Base-by-base conservation (phyloP, 2,329 filamentous ascomycete species). In the Cercospora brassicicola region DNA sequence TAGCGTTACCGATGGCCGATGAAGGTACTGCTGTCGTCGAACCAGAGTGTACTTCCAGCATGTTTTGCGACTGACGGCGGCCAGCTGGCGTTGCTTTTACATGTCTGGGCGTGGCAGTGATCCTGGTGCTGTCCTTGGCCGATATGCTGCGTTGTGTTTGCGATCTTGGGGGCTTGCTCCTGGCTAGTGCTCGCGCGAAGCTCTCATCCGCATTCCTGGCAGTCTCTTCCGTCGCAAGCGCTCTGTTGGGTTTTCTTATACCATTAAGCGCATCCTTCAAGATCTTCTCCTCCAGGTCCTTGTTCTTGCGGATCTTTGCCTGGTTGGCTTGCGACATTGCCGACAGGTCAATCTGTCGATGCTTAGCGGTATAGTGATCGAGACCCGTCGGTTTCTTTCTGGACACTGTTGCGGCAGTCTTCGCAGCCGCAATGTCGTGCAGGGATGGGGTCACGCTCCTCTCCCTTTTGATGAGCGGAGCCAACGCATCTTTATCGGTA, bases 201-300 rank as follows among this genome's bases (percentile, higher is more conserved):
- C 89, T 86, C 73, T 85, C 86, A 76, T 93, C 90, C 4, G 87
- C 85, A 28, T 87, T 89, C 71, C 92, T 90, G 3, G 86, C 87
- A 66, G 91, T 83, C 42, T 88, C 85, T 73, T 88, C 89, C 33
- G 88, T 88, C 11, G 89, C 90, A 48, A 91, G 83, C 23, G 87
- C 85, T 56, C 92, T 87, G 74, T 94, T 93, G 0, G 92, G 92
- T 78, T 89, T 92, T 77, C 91, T 89, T 51, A 94, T 78, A 9
- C 89, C 86, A 5, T 86, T 87, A 60, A 95, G 94, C 8, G 92
- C 92, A 67, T 92, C 87, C 72, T 88, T 87, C 36, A 70, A 42
- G 74, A 93, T 89, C 30, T 89, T 87, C 59, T 92, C 88, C 1
- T 92, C 84, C 23, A 86, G 80, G 2, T 88, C 89, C 75, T 90